Evolutionary conservation across 495 filamentous ascomycete genomes (phyloP).

Genomic region (Pseudevernia furfuracea): DNA sequence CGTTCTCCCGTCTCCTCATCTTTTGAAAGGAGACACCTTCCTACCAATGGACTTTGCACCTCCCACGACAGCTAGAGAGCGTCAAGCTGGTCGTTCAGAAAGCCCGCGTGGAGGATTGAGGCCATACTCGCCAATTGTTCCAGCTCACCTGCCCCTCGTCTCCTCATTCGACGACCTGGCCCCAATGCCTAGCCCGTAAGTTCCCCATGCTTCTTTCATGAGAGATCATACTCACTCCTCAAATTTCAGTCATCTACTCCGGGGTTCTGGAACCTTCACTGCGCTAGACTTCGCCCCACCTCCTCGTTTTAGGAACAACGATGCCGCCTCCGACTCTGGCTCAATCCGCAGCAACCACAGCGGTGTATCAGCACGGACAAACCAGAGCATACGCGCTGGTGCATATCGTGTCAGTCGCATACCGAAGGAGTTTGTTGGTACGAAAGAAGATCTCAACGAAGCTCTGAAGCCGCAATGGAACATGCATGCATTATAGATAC

Average conservation of each 20-base stretch:
- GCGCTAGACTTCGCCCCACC: constrained; percentile 93
- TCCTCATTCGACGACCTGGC: constrained; percentile 82
- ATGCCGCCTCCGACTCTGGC: constrained; percentile 71
- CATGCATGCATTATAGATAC: constrained; percentile 36
- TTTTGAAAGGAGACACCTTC: constrained; percentile 77
- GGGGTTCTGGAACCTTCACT: constrained; percentile 85
- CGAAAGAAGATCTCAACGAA: constrained; percentile 59
- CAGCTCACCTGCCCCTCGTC: constrained; percentile 66
- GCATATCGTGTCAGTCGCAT: constrained; percentile 86
- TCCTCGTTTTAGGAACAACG: constrained; percentile 67
- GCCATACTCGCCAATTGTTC: constrained; percentile 63
- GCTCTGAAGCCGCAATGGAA: constrained; percentile 74
- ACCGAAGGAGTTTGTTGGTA: constrained; percentile 74
- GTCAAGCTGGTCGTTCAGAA: constrained; percentile 64
- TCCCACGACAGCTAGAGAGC: constrained; percentile 58
- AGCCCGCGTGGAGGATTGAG: constrained; percentile 69
- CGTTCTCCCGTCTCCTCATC: constrained; percentile 76
- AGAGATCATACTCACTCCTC: constrained; percentile 28
- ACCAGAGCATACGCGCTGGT: constrained; percentile 73
- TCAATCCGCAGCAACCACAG: constrained; percentile 81
- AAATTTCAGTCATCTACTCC: constrained; percentile 60
- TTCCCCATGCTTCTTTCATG: constrained; percentile 27
- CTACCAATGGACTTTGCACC: constrained; percentile 83
- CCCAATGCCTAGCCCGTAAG: constrained; percentile 85
- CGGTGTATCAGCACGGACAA: constrained; percentile 63